A percentile compares a stretch with the other conserved stretches of the same genome.
Evolutionary conservation across 2,329 filamentous ascomycete genomes (phyloP).

Genomic region (Verticillium zaregamsianum): DNA sequence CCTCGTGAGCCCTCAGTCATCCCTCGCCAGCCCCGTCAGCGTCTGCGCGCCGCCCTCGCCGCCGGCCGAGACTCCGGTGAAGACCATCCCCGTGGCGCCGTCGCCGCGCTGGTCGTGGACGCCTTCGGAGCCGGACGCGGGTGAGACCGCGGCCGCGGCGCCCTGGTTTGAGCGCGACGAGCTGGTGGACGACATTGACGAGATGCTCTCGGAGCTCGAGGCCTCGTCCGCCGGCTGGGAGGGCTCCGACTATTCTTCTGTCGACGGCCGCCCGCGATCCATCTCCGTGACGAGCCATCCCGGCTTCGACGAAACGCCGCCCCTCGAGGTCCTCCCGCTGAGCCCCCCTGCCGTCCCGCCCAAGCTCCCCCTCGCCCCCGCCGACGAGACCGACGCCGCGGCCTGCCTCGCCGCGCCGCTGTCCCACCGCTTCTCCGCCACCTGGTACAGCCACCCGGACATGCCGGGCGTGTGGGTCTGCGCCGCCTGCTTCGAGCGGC

Average conservation of each 20-base stretch:
- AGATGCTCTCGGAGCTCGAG: not conserved
- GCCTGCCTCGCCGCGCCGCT: constrained; percentile 25
- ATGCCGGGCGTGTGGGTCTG: constrained; percentile 29
- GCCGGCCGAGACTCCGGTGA: not conserved
- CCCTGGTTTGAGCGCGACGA: not conserved
- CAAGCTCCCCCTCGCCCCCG: not conserved
- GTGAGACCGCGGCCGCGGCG: not conserved
- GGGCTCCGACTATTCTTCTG: not conserved
- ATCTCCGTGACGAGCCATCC: not conserved
- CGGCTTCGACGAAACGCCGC: not conserved
- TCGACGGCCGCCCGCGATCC: not conserved
- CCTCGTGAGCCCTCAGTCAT: not conserved
- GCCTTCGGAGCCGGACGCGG: not conserved
- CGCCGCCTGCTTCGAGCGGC: constrained; percentile 31
- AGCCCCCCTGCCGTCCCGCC: not conserved
- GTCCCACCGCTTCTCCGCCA: constrained; percentile 19
- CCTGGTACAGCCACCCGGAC: constrained; percentile 31
- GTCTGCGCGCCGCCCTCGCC: not conserved
- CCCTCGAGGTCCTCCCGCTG: not conserved
- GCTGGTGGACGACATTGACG: not conserved
- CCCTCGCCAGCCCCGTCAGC: not conserved
- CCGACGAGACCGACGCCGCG: not conserved
- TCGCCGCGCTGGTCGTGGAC: not conserved
- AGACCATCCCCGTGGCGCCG: not conserved
- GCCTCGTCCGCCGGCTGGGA: not conserved